A percentile compares a stretch with the other conserved stretches of the same genome.
These are phyloP conservation scores for Serendipita sp. DNA, from an alignment of 768 basidiomycete genomes.

Conservation along the genomic window DNA sequence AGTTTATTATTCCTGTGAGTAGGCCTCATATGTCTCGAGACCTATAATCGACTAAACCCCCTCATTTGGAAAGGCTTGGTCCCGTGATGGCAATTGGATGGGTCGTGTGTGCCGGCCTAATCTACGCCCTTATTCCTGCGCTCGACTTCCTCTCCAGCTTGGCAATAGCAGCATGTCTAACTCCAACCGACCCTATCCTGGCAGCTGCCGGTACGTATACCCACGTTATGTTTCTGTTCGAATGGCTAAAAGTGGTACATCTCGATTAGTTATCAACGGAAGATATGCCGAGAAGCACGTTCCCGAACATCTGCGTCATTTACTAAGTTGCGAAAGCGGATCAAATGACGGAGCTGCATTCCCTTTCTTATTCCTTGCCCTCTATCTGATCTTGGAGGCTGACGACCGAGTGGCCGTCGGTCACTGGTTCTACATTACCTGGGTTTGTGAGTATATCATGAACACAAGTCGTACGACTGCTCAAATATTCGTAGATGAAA, in stretches of 20 bases:
- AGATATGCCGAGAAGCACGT: slow-evolving; percentile 91
- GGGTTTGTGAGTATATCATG: slow-evolving; percentile 50
- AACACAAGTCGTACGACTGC: slow-evolving; percentile 8
- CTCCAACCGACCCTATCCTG: slow-evolving; percentile 87
- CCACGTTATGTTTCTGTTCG: neutral
- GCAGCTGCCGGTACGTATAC: slow-evolving; percentile 78
- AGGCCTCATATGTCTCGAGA: slow-evolving; percentile 21
- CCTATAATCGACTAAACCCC: slow-evolving; percentile 6
- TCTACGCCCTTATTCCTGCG: slow-evolving; percentile 79
- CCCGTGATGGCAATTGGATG: slow-evolving; percentile 37
- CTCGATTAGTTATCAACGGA: neutral
- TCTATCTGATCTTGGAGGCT: slow-evolving; percentile 67
- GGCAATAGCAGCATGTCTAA: slow-evolving; percentile 82
- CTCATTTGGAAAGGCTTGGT: neutral
- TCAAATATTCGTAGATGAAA: slow-evolving; percentile 39
- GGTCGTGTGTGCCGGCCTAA: slow-evolving; percentile 91
- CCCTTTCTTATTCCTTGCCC: slow-evolving; percentile 78
- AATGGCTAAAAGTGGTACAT: neutral
- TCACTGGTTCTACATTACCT: slow-evolving; percentile 77
- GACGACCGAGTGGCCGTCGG: slow-evolving; percentile 46
- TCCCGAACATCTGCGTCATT: slow-evolving; percentile 63
- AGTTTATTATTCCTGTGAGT: slow-evolving; percentile 70
- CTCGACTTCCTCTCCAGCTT: slow-evolving; percentile 80
- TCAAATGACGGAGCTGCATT: slow-evolving; percentile 97
- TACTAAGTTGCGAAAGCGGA: slow-evolving; percentile 77